phyloP scores from a whole-genome alignment of 305 asterid species.

The Rubia occidens region DNA sequence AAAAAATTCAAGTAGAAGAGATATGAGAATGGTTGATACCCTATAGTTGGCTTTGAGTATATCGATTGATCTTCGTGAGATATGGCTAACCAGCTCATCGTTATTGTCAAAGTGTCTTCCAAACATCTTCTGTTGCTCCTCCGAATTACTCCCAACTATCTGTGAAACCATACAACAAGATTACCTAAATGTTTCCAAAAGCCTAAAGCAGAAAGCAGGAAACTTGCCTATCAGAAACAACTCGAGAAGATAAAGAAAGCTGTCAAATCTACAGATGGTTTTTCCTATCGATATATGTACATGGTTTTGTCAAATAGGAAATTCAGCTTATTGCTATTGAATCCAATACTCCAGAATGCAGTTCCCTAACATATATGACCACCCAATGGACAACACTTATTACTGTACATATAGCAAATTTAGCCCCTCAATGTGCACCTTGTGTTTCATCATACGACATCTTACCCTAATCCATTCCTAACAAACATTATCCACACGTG shows the following conservation, averaged over 20 bases:
- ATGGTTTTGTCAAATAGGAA: background rate
- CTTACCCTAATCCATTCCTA: background rate
- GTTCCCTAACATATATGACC: conserved; percentile 1
- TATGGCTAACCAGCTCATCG: conserved; percentile 91
- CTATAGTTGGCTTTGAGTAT: conserved; percentile 73
- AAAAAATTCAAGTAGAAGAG: background rate
- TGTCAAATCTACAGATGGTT: background rate
- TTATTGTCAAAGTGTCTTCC: conserved; percentile 92
- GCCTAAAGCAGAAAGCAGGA: background rate
- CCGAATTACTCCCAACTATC: conserved; percentile 77
- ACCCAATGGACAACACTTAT: background rate
- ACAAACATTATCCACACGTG: background rate
- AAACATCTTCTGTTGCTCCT: conserved; percentile 86
- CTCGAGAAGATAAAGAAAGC: background rate
- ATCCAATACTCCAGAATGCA: background rate
- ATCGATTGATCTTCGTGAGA: conserved; percentile 79
- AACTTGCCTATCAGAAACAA: conserved; percentile 3
- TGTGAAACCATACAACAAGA: conserved; percentile 21
- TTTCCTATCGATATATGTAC: background rate
- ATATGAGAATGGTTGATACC: conserved; percentile 31
- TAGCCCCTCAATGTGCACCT: background rate
- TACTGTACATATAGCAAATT: background rate
- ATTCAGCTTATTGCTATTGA: background rate
- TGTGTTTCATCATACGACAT: background rate
- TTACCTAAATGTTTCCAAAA: background rate